A percentile compares a stretch with the other conserved stretches of the same genome.
These are phyloP conservation scores for Alternaria triticimaculans DNA, from an alignment of 2,329 filamentous ascomycete species.

Conservation along the genomic window DNA sequence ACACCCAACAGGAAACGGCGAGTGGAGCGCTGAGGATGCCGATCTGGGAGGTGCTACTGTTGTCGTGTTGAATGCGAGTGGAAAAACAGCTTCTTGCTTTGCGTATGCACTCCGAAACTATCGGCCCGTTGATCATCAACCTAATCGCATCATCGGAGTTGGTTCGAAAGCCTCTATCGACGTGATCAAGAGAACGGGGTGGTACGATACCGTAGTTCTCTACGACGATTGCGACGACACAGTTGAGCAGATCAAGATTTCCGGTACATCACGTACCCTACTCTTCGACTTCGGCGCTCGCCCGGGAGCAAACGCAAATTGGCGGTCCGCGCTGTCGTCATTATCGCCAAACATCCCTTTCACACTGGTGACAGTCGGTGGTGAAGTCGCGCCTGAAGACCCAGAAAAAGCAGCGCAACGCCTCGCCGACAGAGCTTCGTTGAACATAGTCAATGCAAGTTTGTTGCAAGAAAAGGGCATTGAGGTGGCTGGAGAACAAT, in stretches of 20 bases:
- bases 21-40: conserved; percentile 27
- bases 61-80: conserved; percentile 28
- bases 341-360: conserved; percentile 5
- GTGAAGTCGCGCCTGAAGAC: conserved; percentile 16
- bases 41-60: conserved; percentile 21
- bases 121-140: conserved; percentile 27
- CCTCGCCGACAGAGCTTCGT: background rate
- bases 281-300: conserved; percentile 34
- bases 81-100: conserved; percentile 31
- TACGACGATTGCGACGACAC: conserved; percentile 18
- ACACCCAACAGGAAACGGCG: conserved; percentile 21
- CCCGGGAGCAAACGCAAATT: conserved; percentile 12
- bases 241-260: background rate
- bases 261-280: conserved; percentile 9
- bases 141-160: conserved; percentile 23
- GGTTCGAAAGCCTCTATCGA: conserved; percentile 23
- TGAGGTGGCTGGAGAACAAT: conserved; percentile 20
- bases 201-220: conserved; percentile 26
- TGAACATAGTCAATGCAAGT: conserved; percentile 27
- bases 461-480: conserved; percentile 31
- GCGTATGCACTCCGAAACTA: conserved; percentile 22
- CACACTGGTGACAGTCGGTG: conserved; percentile 23
- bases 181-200: conserved; percentile 18
- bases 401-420: conserved; percentile 7
- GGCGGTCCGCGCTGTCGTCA: conserved; percentile 10